Evolutionary conservation across 331 rosid species (phyloP).

Genomic region (Malus hybrid): DNA sequence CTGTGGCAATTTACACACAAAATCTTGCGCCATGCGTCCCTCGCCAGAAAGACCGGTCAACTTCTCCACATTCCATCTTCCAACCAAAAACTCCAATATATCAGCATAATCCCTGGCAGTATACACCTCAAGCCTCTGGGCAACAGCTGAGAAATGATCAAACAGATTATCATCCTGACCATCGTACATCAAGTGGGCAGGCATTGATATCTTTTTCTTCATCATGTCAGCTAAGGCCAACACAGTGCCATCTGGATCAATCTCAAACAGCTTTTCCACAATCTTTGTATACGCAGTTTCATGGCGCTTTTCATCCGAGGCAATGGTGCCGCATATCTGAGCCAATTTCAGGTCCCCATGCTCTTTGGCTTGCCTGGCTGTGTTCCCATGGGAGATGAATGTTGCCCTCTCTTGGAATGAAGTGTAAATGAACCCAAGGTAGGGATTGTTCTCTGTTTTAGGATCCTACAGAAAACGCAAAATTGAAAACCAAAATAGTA

Average conservation of each 20-base stretch:
- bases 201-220: constrained; percentile 37
- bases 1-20: constrained; percentile 20
- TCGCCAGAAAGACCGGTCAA: constrained; percentile 27
- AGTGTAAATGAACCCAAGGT: constrained; percentile 33
- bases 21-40: constrained; percentile 27
- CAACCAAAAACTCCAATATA: constrained; percentile 38
- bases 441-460: constrained; percentile 32
- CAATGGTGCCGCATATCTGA: constrained; percentile 31
- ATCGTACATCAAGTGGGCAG: constrained; percentile 38
- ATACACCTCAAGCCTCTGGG: constrained; percentile 32
- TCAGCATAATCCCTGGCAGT: constrained; percentile 37
- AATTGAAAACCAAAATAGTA: not conserved
- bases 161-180: constrained; percentile 29
- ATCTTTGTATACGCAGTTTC: constrained; percentile 36
- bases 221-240: constrained; percentile 38
- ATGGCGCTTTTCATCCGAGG: constrained; percentile 32
- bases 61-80: constrained; percentile 31
- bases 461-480: constrained; percentile 14
- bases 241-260: constrained; percentile 29
- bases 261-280: constrained; percentile 35
- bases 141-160: constrained; percentile 25
- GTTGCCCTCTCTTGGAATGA: constrained; percentile 42
- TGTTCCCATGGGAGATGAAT: constrained; percentile 35
- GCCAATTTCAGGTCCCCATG: constrained; percentile 29
- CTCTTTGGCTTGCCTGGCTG: constrained; percentile 32